These are phyloP conservation scores for Aspergillus udagawae DNA, from an alignment of 2,329 filamentous ascomycete species.

Conservation along the genomic window DNA sequence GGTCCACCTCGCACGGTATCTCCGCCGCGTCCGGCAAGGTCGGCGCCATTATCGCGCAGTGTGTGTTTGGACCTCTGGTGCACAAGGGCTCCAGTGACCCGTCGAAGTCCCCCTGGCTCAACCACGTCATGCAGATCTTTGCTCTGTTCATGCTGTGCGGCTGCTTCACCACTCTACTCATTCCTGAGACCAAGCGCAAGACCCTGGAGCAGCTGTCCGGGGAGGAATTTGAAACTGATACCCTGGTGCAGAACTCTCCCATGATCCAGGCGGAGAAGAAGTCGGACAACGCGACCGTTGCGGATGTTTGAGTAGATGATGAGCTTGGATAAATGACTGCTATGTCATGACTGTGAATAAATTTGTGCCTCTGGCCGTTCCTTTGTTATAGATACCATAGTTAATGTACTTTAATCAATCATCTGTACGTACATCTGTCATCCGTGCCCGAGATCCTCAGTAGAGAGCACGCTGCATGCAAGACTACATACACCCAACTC, in stretches of 20 bases:
- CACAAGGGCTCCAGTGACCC: slow-evolving; percentile 53
- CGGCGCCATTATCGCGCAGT: slow-evolving; percentile 64
- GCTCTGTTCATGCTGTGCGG: slow-evolving; percentile 77
- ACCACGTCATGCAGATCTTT: slow-evolving; percentile 73
- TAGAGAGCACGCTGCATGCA: no score
- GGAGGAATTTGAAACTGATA: slow-evolving; percentile 42
- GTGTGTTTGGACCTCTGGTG: slow-evolving; percentile 60
- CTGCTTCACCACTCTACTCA: slow-evolving; percentile 63
- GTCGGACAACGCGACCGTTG: background rate
- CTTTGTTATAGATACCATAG: background rate
- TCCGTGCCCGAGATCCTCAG: no score
- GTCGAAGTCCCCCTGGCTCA: slow-evolving; percentile 60
- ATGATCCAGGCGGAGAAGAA: background rate
- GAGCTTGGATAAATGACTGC: background rate
- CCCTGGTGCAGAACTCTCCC: background rate
- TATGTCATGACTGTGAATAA: background rate
- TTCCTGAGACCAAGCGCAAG: slow-evolving; percentile 71
- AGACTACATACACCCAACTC: no score
- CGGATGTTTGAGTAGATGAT: background rate
- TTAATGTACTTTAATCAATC: background rate
- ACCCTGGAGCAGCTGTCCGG: slow-evolving; percentile 69
- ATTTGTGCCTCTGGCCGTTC: background rate
- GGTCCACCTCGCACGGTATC: slow-evolving; percentile 62
- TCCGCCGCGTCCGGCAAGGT: slow-evolving; percentile 65
- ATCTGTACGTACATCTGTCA: background rate